Evolutionary conservation across 192 early-diverging fungal genomes (phyloP).

Genomic region (Podochytrium sp.): DNA sequence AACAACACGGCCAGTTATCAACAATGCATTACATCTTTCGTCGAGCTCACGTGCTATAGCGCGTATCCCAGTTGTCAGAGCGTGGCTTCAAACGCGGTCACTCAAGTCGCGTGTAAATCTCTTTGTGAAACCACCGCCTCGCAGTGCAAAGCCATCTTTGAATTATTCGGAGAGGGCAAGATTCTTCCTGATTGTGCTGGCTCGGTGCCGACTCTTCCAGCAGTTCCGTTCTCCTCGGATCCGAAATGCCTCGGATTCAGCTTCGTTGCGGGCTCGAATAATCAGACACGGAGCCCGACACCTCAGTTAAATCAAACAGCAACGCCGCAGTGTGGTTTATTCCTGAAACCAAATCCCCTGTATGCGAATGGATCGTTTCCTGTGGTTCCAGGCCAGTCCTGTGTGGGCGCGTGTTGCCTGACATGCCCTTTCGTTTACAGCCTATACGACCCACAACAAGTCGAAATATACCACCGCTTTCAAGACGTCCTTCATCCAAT

Average conservation of each 20-base stretch:
- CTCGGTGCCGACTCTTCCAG: not conserved
- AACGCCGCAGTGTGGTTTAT: not conserved
- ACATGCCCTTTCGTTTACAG: too few relatives aligned
- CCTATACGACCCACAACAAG: not conserved
- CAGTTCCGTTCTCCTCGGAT: not conserved
- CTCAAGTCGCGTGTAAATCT: not conserved
- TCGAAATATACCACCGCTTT: not conserved
- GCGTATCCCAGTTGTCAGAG: not conserved
- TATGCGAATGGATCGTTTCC: not conserved
- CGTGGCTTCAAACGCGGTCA: not conserved
- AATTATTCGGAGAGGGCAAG: not conserved
- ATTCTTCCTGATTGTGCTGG: not conserved
- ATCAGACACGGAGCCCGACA: too few relatives aligned
- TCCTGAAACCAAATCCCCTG: not conserved
- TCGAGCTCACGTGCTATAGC: not conserved
- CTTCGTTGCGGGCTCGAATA: too few relatives aligned
- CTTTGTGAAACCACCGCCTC: not conserved
- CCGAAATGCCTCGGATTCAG: not conserved
- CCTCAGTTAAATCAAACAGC: not conserved
- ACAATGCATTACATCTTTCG: not conserved
- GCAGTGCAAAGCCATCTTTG: not conserved
- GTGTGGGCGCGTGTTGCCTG: not conserved
- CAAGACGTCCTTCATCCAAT: not conserved
- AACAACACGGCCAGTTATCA: not conserved
- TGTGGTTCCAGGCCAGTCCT: not conserved